Conservation (phyloP, 208 protist genomes). For the Leishmania guyanensis region DNA sequence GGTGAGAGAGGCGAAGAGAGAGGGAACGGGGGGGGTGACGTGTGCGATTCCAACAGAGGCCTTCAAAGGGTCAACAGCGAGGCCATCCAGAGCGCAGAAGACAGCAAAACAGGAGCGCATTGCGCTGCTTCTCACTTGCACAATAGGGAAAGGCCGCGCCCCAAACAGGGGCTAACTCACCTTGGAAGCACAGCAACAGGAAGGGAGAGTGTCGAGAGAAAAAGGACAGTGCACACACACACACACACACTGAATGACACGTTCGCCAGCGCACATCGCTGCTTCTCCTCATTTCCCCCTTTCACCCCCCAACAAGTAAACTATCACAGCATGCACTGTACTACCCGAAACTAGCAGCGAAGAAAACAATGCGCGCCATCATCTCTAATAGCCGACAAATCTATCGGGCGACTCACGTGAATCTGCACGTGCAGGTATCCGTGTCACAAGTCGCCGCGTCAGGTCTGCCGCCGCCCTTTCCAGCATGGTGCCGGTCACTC, state of each 20-base stretch:
- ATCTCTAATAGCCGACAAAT: constrained; percentile 24
- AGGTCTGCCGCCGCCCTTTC: constrained; percentile 14
- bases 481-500: constrained; percentile 12
- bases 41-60: no score
- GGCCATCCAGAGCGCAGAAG: background rate
- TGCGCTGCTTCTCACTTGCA: background rate
- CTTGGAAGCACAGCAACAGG: background rate
- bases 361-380: background rate
- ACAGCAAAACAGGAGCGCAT: background rate
- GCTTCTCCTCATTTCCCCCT: background rate
- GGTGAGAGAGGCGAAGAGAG: background rate
- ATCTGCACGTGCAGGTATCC: background rate
- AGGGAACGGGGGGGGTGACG: background rate
- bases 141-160: background rate
- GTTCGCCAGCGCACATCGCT: background rate
- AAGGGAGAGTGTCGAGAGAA: background rate
- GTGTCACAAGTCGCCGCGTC: constrained; percentile 17
- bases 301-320: background rate
- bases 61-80: background rate
- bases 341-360: background rate
- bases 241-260: background rate
- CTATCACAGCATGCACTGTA: background rate
- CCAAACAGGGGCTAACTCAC: background rate
- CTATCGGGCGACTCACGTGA: background rate
- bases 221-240: background rate